Percentiles rank a stretch among this genome's conserved stretches.
phyloP scores from a whole-genome alignment of 768 basidiomycete species.

The Russula brevipes region DNA sequence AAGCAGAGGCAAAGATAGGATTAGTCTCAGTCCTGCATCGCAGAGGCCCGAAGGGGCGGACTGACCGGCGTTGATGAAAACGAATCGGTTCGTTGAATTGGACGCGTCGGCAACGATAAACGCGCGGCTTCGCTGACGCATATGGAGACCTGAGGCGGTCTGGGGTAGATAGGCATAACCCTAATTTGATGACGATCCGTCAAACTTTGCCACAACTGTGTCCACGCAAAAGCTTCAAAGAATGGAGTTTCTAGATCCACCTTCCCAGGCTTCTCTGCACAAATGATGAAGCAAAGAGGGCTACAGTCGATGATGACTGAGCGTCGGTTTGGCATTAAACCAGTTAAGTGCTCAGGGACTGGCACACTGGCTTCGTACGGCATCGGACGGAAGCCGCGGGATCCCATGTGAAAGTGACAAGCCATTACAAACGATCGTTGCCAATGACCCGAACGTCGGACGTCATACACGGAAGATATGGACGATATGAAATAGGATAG shows the following conservation, averaged over 20 bases:
- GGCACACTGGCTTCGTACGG: neutral
- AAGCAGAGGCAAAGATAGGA: neutral
- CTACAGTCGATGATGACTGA: neutral
- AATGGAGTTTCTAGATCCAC: neutral
- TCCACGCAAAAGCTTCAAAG: neutral
- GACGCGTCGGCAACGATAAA: constrained; percentile 66
- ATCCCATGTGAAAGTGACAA: neutral
- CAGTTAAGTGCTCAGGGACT: neutral
- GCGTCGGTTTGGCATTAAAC: neutral
- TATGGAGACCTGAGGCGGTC: constrained; percentile 69
- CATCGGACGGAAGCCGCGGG: neutral
- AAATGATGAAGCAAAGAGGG: constrained; percentile 10
- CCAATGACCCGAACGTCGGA: neutral
- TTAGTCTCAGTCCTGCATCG: neutral
- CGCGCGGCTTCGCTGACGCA: constrained; percentile 73
- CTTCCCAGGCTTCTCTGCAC: neutral
- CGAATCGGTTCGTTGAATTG: constrained; percentile 51
- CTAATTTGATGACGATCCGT: constrained; percentile 31
- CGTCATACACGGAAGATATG: neutral
- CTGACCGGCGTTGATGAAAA: constrained; percentile 73
- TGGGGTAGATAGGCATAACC: constrained; percentile 65
- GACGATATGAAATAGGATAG: neutral
- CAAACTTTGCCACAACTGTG: neutral
- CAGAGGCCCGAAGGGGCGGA: neutral
- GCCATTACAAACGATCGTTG: neutral